phyloP scores from a whole-genome alignment of 169 alveolate species.

The Cryptosporidium xiaoi region DNA sequence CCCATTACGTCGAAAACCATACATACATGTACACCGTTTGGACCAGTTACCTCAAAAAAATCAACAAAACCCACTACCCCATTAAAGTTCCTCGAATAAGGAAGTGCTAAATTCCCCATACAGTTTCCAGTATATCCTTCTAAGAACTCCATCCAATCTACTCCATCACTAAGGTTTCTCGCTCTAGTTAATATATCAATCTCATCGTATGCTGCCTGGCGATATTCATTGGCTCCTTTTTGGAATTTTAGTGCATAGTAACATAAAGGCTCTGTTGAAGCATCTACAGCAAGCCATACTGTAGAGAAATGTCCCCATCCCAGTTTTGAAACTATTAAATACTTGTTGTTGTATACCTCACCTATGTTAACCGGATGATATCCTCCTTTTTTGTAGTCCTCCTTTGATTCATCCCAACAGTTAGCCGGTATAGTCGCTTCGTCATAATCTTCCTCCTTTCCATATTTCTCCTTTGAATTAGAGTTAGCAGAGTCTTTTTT shows the following conservation, averaged over 20 bases:
- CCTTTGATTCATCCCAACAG: slow-evolving; percentile 67
- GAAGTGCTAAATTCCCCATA: slow-evolving; percentile 16
- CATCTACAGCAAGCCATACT: slow-evolving; percentile 98
- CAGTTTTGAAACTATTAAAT: slow-evolving; percentile 95
- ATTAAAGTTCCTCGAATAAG: slow-evolving; percentile 75
- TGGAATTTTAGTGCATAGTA: slow-evolving; percentile 97
- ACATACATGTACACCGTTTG: slow-evolving; percentile 97
- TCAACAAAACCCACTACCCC: slow-evolving; percentile 95
- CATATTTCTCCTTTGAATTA: not conserved
- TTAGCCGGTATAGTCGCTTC: slow-evolving; percentile 67
- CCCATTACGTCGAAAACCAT: slow-evolving; percentile 99
- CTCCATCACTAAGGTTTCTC: slow-evolving; percentile 78
- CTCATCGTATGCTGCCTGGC: slow-evolving; percentile 98
- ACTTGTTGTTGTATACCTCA: slow-evolving; percentile 92
- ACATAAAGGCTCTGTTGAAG: slow-evolving; percentile 82
- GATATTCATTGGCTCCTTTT: slow-evolving; percentile 95
- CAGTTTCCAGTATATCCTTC: slow-evolving; percentile 21
- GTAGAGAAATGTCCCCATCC: slow-evolving; percentile 99
- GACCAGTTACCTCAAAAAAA: slow-evolving; percentile 94
- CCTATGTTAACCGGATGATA: slow-evolving; percentile 96
- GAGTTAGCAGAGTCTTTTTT: not conserved
- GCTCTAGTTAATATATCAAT: slow-evolving; percentile 92
- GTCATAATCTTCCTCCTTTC: slow-evolving; percentile 17
- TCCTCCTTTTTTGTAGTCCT: slow-evolving; percentile 85
- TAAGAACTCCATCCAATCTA: slow-evolving; percentile 84